Percentiles rank a stretch among this genome's conserved stretches.
Evolutionary conservation across 169 alveolate species (phyloP).

Genomic region (Plasmodium coatneyi): DNA sequence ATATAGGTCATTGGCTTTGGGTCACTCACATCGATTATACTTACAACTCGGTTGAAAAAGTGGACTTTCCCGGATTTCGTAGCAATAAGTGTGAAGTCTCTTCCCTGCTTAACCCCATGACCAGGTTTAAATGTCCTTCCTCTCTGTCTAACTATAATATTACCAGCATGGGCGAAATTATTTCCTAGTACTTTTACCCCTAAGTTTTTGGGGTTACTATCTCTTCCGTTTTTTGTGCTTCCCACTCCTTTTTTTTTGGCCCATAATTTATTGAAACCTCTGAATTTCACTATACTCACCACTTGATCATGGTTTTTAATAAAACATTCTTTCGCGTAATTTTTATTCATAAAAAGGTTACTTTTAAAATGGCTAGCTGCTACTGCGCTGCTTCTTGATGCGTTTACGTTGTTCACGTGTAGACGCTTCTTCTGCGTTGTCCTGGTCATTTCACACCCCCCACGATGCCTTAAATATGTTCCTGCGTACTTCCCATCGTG

Average conservation of each 20-base stretch:
- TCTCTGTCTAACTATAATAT: constrained; percentile 89
- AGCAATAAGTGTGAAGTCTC: constrained; percentile 83
- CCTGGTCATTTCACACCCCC: background rate
- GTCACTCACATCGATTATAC: constrained; percentile 79
- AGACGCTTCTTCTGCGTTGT: background rate
- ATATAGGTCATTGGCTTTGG: constrained; percentile 75
- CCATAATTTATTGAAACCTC: constrained; percentile 23
- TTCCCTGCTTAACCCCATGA: constrained; percentile 84
- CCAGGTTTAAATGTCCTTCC: constrained; percentile 91
- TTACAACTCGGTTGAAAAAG: constrained; percentile 78
- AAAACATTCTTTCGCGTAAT: constrained; percentile 18
- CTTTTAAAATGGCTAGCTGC: background rate
- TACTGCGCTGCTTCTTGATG: background rate
- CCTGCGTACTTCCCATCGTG: background rate
- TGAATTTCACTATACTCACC: constrained; percentile 11
- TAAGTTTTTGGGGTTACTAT: constrained; percentile 86
- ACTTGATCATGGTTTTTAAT: background rate
- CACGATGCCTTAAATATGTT: constrained; percentile 16
- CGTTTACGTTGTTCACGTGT: background rate
- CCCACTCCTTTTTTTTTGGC: constrained; percentile 92
- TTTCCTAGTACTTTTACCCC: constrained; percentile 88
- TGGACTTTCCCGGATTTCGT: constrained; percentile 80
- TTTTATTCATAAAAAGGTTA: constrained; percentile 1
- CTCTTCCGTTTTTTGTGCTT: constrained; percentile 90
- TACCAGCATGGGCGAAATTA: constrained; percentile 87